Base-by-base conservation (phyloP, 2,329 filamentous ascomycete species). In the Cercospora sojina region DNA sequence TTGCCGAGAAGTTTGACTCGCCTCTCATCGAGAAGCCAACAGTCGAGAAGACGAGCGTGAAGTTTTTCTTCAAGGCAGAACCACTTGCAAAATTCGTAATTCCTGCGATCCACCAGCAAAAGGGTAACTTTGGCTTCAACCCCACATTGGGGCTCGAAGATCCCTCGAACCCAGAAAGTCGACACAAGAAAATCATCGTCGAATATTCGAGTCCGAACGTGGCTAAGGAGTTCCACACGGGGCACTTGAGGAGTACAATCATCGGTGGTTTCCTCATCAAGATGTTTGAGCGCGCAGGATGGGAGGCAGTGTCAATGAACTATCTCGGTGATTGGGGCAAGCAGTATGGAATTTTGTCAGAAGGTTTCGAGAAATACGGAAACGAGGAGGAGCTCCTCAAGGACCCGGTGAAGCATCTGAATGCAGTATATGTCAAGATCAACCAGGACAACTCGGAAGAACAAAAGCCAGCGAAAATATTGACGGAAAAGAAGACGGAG, bases 121-220 rank as follows among this genome's bases (percentile, higher is more conserved):
- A 86, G 69, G 70, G 77, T 9, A 79, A 82, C 23, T 96, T 86
- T 75, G 91, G 91, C 68, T 84, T 83, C 77, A 88, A 90, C 76
- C 80, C 82, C 18, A 82, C 82, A 49, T 76, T 84, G 41, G 89
- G 89, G 18, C 81, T 88, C 25, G 84, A 83, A 70, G 87, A 92
- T 74, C 83, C 85, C 41, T 80, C 82, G 23, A 85, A 91, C 74
- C 83, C 87, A 7, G 83, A 81, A 60, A 82, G 84, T 66, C 87
- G 85, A 68, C 83, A 82, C 73, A 91, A 91, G 83, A 86, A 84
- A 73, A 84, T 89, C 53, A 86, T 95, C 60, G 86, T 95, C 73
- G 91, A 95, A 75, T 95, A 94, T 79, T 92, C 90, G 7, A 93
- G 90, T 7, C 91, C 92, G 59, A 95, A 95, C 77, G 93, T 95